Conservation (phyloP, 179 eudicot genomes). For the Beta corolliflora region DNA sequence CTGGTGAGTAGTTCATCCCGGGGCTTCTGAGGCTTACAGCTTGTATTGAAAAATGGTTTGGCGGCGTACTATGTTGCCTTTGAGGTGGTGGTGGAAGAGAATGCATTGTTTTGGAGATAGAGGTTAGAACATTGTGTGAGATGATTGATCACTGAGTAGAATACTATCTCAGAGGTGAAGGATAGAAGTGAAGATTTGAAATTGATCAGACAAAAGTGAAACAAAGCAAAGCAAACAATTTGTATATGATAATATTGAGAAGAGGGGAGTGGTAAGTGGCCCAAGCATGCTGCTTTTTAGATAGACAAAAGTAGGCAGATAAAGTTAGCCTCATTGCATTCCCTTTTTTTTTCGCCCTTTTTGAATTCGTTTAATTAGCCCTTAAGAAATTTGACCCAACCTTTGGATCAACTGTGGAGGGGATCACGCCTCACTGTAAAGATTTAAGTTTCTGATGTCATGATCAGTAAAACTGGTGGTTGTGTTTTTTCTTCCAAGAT, state of each 20-base stretch:
- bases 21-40: conserved; percentile 28
- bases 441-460: conserved; percentile 11
- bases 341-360: not conserved
- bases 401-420: conserved; percentile 20
- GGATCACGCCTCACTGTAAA: conserved; percentile 4
- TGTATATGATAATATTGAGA: conserved; percentile 23
- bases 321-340: conserved; percentile 22
- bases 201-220: conserved; percentile 31
- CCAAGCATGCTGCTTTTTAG: conserved; percentile 44
- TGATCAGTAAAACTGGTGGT: conserved; percentile 14
- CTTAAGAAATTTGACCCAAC: conserved; percentile 40
- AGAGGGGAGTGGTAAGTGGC: conserved; percentile 32
- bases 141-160: conserved; percentile 9
- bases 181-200: conserved; percentile 21
- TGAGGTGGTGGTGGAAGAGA: conserved; percentile 43
- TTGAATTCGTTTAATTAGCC: conserved; percentile 46
- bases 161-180: conserved; percentile 1
- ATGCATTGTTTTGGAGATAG: conserved; percentile 20
- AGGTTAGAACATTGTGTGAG: no score
- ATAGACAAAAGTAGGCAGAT: conserved; percentile 40
- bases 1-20: conserved; percentile 22
- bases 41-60: conserved; percentile 34
- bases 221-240: conserved; percentile 35
- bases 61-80: conserved; percentile 18
- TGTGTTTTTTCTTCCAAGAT: not conserved